Percentiles rank a stretch among this genome's conserved stretches.
phyloP scores from a whole-genome alignment of 2,329 filamentous ascomycete species.

The Ophidiomyces ophidiicola region DNA sequence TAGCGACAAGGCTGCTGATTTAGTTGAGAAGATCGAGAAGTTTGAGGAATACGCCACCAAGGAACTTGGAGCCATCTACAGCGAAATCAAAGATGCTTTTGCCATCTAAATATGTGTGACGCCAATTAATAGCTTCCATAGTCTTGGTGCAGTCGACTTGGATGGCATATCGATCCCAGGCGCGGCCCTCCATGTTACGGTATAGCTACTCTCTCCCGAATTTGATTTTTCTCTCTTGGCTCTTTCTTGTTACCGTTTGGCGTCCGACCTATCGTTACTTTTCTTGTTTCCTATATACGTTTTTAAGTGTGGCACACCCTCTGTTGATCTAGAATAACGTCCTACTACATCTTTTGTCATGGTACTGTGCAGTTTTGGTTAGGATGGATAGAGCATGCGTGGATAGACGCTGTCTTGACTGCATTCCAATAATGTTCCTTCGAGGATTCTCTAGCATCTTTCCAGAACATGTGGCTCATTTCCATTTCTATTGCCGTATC shows the following conservation, averaged over 20 bases:
- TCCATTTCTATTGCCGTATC: too few relatives aligned
- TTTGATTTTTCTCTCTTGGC: background rate
- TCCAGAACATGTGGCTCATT: too few relatives aligned
- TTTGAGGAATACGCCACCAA: slow-evolving; percentile 32
- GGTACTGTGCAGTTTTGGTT: slow-evolving; percentile 9
- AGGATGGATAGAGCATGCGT: slow-evolving; percentile 10
- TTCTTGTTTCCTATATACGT: slow-evolving; percentile 11
- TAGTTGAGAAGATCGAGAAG: slow-evolving; percentile 40
- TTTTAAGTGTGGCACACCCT: slow-evolving; percentile 9
- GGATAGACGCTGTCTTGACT: slow-evolving; percentile 5
- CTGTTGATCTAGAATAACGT: slow-evolving; percentile 9
- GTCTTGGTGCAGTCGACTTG: slow-evolving; percentile 8
- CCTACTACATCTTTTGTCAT: slow-evolving; percentile 3
- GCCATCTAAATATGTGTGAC: slow-evolving; percentile 25
- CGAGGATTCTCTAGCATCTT: too few relatives aligned
- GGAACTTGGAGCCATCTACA: slow-evolving; percentile 38
- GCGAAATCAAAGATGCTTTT: slow-evolving; percentile 32
- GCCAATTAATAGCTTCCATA: slow-evolving; percentile 2
- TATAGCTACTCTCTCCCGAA: background rate
- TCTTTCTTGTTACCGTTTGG: background rate
- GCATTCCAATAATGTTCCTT: background rate
- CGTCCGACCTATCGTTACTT: slow-evolving; percentile 9
- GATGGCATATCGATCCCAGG: slow-evolving; percentile 1
- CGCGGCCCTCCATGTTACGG: background rate
- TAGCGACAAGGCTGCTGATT: slow-evolving; percentile 28